A percentile compares a stretch with the other conserved stretches of the same genome.
These are phyloP conservation scores for Soucietia sequanensis DNA, from an alignment of 805 yeast genomes.

Conservation along the genomic window DNA sequence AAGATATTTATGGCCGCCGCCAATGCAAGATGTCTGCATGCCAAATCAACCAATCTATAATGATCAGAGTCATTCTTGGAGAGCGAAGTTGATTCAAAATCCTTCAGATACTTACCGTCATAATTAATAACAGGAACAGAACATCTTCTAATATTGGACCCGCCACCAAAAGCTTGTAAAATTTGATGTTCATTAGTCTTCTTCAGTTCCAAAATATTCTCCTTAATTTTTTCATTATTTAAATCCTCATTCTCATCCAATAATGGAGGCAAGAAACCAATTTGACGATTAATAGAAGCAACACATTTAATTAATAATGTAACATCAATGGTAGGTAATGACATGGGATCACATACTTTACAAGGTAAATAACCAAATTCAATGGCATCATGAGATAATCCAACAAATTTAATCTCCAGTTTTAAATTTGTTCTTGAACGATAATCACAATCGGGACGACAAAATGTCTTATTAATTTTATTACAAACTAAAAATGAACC, in stretches of 20 bases:
- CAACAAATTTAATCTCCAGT: conserved; percentile 46
- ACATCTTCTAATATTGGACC: conserved; percentile 24
- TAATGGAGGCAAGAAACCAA: conserved; percentile 57
- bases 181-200: conserved; percentile 22
- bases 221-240: conserved; percentile 36
- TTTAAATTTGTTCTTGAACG: conserved; percentile 41
- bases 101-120: conserved; percentile 24
- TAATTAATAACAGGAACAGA: conserved; percentile 27
- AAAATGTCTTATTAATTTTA: conserved; percentile 41
- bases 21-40: conserved; percentile 79
- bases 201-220: conserved; percentile 29
- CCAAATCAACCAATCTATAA: conserved; percentile 65
- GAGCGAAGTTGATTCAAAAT: conserved; percentile 23
- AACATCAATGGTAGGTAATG: conserved; percentile 45
- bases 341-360: conserved; percentile 52
- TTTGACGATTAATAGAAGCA: conserved; percentile 50
- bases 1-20: conserved; percentile 61
- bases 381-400: conserved; percentile 40
- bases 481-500: conserved; percentile 55
- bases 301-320: conserved; percentile 49
- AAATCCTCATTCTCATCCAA: conserved; percentile 44
- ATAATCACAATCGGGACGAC: conserved; percentile 70
- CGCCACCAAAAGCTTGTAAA: conserved; percentile 17
- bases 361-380: conserved; percentile 51
- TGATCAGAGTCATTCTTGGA: conserved; percentile 69